Conservation (phyloP, 2,329 filamentous ascomycete genomes). For the Claviceps sp. region DNA sequence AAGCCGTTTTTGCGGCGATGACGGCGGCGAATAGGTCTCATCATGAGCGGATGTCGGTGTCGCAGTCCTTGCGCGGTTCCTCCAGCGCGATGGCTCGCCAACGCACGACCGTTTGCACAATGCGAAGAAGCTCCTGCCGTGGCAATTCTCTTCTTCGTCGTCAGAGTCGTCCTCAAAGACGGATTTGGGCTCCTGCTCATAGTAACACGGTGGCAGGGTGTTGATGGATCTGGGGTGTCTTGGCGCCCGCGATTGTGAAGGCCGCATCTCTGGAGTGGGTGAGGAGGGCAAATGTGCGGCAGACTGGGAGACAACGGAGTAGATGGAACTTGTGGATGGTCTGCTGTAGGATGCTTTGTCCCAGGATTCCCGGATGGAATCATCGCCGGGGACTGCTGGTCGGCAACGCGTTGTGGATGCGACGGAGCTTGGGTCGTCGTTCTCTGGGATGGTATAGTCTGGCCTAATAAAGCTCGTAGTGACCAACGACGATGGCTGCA, state of each 20-base stretch:
- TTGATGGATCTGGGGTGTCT: conserved; percentile 16
- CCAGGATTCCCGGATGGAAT: not conserved
- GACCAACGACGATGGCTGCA: conserved; percentile 6
- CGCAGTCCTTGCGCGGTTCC: conserved; percentile 1
- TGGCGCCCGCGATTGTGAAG: conserved; percentile 10
- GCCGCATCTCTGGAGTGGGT: conserved; percentile 6
- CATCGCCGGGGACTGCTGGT: not conserved
- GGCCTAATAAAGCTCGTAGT: conserved; percentile 1
- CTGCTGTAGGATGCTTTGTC: not conserved
- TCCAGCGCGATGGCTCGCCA: conserved; percentile 16
- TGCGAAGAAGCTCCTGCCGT: conserved; percentile 22
- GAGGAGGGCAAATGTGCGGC: conserved; percentile 9
- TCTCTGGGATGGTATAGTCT: not conserved
- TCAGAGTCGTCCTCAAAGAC: conserved; percentile 38
- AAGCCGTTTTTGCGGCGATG: conserved; percentile 13
- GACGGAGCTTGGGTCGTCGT: not conserved
- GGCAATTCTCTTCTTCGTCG: conserved; percentile 18
- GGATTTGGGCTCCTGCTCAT: conserved; percentile 16
- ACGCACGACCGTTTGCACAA: conserved; percentile 25
- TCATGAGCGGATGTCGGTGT: not conserved
- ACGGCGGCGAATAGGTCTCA: not conserved
- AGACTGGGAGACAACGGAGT: conserved; percentile 13
- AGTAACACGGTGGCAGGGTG: conserved; percentile 10
- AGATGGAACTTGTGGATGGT: conserved; percentile 7
- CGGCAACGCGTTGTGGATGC: conserved; percentile 8